A percentile compares a stretch with the other conserved stretches of the same genome.
phyloP scores from a whole-genome alignment of 192 early-diverging fungal species.

The Rhizoclosmatium globosum region DNA sequence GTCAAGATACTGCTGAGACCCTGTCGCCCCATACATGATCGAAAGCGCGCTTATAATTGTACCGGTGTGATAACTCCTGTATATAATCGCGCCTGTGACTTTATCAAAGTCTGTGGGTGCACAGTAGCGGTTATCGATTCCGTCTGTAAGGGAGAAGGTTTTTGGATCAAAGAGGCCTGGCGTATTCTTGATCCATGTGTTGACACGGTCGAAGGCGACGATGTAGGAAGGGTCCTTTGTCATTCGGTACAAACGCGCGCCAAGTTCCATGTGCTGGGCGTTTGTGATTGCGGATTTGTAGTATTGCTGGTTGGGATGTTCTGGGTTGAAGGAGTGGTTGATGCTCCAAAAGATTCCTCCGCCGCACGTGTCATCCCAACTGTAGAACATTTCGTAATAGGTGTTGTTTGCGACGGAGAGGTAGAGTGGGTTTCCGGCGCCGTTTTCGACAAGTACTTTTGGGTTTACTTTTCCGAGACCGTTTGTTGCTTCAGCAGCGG shows the following conservation, averaged over 20 bases:
- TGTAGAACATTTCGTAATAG: constrained; percentile 42
- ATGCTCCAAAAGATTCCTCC: constrained; percentile 55
- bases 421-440: constrained; percentile 11
- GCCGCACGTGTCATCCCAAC: constrained; percentile 48
- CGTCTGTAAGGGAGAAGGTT: not conserved
- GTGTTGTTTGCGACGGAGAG: constrained; percentile 42
- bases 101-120: constrained; percentile 3
- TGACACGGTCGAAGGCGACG: constrained; percentile 31
- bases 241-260: constrained; percentile 42
- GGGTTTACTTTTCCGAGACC: not conserved
- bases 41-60: constrained; percentile 5
- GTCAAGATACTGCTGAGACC: not conserved
- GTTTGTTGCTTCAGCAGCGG: constrained; percentile 13
- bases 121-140: not conserved
- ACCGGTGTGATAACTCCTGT: constrained; percentile 3
- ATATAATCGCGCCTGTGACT: not conserved
- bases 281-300: constrained; percentile 59
- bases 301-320: not conserved
- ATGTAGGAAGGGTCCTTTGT: constrained; percentile 40
- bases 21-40: not conserved
- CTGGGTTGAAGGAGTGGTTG: not conserved
- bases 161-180: not conserved
- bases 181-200: constrained; percentile 46
- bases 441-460: not conserved
- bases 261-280: constrained; percentile 42